These are phyloP conservation scores for Diaporthe ilicicola DNA, from an alignment of 2,329 filamentous ascomycete species.

Conservation along the genomic window DNA sequence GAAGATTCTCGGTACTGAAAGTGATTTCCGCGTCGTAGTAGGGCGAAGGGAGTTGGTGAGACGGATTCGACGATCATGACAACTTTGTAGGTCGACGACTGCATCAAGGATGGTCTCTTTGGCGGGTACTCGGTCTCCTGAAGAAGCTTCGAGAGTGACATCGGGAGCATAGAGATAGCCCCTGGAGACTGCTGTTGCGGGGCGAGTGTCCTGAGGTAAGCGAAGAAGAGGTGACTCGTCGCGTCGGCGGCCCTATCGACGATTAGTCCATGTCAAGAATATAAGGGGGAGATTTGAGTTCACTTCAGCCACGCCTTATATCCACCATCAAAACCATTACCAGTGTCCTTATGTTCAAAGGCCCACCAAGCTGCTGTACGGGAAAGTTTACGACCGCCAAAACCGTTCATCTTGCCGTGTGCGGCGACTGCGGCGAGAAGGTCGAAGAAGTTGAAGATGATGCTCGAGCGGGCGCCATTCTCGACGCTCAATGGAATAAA, in stretches of 20 bases:
- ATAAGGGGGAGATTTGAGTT: constrained; percentile 40
- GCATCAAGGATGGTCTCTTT: constrained; percentile 77
- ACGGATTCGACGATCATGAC: constrained; percentile 97
- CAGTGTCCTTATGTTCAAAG: constrained; percentile 88
- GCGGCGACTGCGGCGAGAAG: constrained; percentile 90
- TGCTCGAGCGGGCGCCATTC: constrained; percentile 82
- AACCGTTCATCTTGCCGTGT: constrained; percentile 90
- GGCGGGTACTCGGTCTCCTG: constrained; percentile 96
- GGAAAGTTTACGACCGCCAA: constrained; percentile 92
- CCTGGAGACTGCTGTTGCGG: constrained; percentile 77
- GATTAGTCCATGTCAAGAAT: constrained; percentile 40
- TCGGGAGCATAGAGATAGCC: constrained; percentile 85
- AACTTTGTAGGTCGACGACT: constrained; percentile 84
- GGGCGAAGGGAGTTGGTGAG: constrained; percentile 91
- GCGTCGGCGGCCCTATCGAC: constrained; percentile 83
- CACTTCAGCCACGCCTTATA: constrained; percentile 89
- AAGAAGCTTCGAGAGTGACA: constrained; percentile 89
- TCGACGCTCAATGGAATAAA: constrained; percentile 96
- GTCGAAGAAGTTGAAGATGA: constrained; percentile 97
- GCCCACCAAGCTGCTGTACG: constrained; percentile 98
- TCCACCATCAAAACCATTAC: constrained; percentile 92
- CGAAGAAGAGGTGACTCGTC: constrained; percentile 96
- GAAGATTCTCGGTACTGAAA: constrained; percentile 94
- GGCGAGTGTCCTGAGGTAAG: constrained; percentile 88
- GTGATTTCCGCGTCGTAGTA: constrained; percentile 89